Base-by-base conservation (phyloP, 1,284 basidiomycete genomes). In the Cronartium quercuum region DNA sequence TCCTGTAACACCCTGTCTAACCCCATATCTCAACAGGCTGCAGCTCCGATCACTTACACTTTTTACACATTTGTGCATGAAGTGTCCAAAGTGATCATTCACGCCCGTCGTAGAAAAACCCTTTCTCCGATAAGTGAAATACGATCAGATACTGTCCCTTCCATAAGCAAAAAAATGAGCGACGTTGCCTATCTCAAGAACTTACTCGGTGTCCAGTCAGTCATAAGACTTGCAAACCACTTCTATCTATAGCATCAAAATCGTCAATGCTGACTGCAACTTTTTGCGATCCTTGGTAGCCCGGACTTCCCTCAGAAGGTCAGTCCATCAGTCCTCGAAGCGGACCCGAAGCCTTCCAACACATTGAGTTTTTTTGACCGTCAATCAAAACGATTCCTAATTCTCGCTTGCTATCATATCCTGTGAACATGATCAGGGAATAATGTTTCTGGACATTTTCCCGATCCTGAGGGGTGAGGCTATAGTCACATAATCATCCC, bases 261-360 rank as follows among this genome's bases (percentile, higher is more conserved):
- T 40, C 18, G 15, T 66, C n/a, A 5, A 24, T 40, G 4, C 51
- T 37, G 37, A 41, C 40, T 40, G 10, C 6, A 35, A 41, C 21
- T 29, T 18, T 55, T 21, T 66, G 10, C 10, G 12, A 37, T 35
- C 2, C 57, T 18, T 60, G n/a, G 15, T 47, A 75, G 71, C 35
- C 71, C 64, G 62, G 65, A 75, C 38, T 75, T 75, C 55, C 71
- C 71, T 10, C 58, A 75, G 41, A 67, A 75, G 55, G 71, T 75
- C 1, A 29, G 63, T 73, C 47, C 18, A 24, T 55, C 35, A 15
- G 7, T 65, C n/a, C 42, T 18, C 41, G 12, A 57, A 61, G 44
- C 21, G 34, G 35, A 44, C 13, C 21, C 18, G 58, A n/a, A 44
- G 18, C 24, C 57, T 13, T 58, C 41, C 10, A 61, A 60, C 18